Evolutionary conservation across 495 filamentous ascomycete species (phyloP).

Genomic region (Massariosphaeria phaeospora): DNA sequence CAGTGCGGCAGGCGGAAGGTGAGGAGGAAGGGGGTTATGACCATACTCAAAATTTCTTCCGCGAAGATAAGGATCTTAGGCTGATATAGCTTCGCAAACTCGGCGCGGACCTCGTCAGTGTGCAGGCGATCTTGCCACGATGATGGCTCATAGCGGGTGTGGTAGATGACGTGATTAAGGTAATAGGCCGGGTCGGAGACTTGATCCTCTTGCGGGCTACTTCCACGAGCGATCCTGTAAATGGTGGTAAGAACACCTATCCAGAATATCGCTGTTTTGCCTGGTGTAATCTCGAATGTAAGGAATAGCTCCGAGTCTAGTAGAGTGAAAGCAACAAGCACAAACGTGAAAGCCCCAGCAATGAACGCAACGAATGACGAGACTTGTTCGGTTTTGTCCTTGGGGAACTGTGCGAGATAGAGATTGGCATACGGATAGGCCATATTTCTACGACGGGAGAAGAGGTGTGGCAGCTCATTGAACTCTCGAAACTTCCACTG

Average conservation of each 20-base stretch:
- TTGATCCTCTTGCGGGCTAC: slow-evolving; percentile 76
- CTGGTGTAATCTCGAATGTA: slow-evolving; percentile 80
- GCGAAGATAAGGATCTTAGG: slow-evolving; percentile 85
- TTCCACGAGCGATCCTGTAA: slow-evolving; percentile 73
- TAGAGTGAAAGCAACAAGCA: slow-evolving; percentile 73
- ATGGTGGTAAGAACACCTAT: slow-evolving; percentile 56
- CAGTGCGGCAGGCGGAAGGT: slow-evolving; percentile 83
- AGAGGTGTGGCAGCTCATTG: slow-evolving; percentile 91
- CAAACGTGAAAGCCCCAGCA: slow-evolving; percentile 74
- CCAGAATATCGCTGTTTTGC: slow-evolving; percentile 80
- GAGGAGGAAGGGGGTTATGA: slow-evolving; percentile 85
- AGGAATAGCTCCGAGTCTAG: slow-evolving; percentile 87
- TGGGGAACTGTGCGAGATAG: slow-evolving; percentile 95
- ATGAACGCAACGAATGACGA: slow-evolving; percentile 82
- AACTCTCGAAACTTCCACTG: slow-evolving; percentile 99
- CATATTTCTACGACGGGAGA: slow-evolving; percentile 83
- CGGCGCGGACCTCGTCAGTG: slow-evolving; percentile 74
- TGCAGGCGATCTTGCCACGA: slow-evolving; percentile 87
- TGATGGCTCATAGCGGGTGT: slow-evolving; percentile 81
- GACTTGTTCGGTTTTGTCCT: slow-evolving; percentile 80
- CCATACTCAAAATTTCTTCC: slow-evolving; percentile 85
- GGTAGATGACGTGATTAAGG: slow-evolving; percentile 79
- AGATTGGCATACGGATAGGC: slow-evolving; percentile 87
- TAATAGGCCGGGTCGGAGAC: slow-evolving; percentile 92
- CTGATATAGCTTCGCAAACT: slow-evolving; percentile 85